Base-by-base conservation (phyloP, 2,329 filamentous ascomycete species). In the Colletotrichum sublineola region DNA sequence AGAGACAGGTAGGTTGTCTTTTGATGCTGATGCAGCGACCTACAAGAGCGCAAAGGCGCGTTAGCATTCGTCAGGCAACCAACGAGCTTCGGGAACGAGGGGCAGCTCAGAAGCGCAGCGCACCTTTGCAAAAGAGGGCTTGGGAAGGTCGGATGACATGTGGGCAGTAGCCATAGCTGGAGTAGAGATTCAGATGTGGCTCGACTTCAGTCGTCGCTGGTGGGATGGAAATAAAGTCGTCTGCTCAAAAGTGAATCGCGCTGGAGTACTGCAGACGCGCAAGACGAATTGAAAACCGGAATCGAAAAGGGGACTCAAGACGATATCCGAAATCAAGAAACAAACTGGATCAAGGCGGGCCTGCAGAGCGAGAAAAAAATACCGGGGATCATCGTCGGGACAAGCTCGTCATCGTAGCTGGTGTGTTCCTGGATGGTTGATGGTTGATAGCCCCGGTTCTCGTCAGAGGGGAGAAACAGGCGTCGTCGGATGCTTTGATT, bases 51-150 rank as follows among this genome's bases (percentile, higher is more conserved):
- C 72, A 56, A 56, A 73, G 62, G 20, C 11, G 57, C 31, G 75
- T 79, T 68, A 79, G 76, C 68, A 56, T 53, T 38, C 55, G 48
- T 31, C 14, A 56, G 48, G 50, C 56, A 52, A 44, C 64, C 40
- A 50, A 14, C 52, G 44, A 42, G 31, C 64, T 63, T 58, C 58
- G 18, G 61, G 48, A 24, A 38, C 38, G 18, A 38, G 36, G 29
- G 36, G 40, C 42, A 53, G 15, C 38, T 64, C 50, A n/a, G 38
- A 48, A 64, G 38, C 38, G n/a, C 40, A 38, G 12, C 85, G 71
- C 84, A 94, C 93, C 88, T 93, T 94, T 82, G 93, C 93, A 86
- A 95, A 95, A 55, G 92, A 94, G 77, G 91, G 88, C 82, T 89
- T 90, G 65, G 84, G 83, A 67, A 83, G 75, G 75, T 87, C 86